Percentiles rank a stretch among this genome's conserved stretches.
phyloP scores from a whole-genome alignment of 2,329 filamentous ascomycete genomes.

The Thelonectria rubi region DNA sequence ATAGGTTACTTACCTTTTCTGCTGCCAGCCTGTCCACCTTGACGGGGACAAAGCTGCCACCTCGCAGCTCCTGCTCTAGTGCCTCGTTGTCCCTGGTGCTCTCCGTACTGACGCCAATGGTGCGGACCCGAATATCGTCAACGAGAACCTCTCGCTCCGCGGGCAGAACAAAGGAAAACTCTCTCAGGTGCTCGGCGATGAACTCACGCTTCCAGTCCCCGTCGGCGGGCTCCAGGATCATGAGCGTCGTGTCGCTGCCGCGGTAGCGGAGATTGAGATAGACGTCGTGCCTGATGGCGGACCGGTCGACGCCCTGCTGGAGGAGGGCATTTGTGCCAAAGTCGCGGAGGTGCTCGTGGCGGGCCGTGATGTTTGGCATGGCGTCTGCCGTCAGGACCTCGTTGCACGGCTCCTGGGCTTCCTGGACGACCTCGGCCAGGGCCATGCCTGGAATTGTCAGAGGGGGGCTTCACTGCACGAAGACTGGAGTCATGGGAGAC shows the following conservation, averaged over 20 bases:
- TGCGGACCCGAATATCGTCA: slow-evolving; percentile 54
- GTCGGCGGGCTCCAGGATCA: slow-evolving; percentile 52
- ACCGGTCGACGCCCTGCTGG: slow-evolving; percentile 50
- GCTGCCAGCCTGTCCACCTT: too few species aligned
- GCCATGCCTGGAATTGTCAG: too few species aligned
- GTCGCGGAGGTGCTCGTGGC: too few species aligned
- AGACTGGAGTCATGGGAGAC: too few species aligned
- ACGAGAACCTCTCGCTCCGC: slow-evolving; percentile 50
- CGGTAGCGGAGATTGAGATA: slow-evolving; percentile 60
- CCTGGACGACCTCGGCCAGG: slow-evolving; percentile 50
- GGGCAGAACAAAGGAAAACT: slow-evolving; percentile 50
- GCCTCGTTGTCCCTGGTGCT: slow-evolving; percentile 24
- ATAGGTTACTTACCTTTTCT: slow-evolving; percentile 10
- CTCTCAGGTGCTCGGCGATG: slow-evolving; percentile 47
- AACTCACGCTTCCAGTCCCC: slow-evolving; percentile 44
- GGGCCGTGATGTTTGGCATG: too few species aligned
- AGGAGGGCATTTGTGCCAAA: too few species aligned
- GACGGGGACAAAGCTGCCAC: too few species aligned
- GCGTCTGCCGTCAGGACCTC: slow-evolving; percentile 26
- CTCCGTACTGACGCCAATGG: slow-evolving; percentile 37
- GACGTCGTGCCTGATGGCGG: slow-evolving; percentile 52
- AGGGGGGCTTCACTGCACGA: too few species aligned
- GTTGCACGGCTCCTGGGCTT: slow-evolving; percentile 47
- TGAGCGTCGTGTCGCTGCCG: slow-evolving; percentile 51
- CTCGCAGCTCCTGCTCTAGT: slow-evolving; percentile 21